These are phyloP conservation scores for Petunia secreta DNA, from an alignment of 257 asterid genomes.

Conservation along the genomic window DNA sequence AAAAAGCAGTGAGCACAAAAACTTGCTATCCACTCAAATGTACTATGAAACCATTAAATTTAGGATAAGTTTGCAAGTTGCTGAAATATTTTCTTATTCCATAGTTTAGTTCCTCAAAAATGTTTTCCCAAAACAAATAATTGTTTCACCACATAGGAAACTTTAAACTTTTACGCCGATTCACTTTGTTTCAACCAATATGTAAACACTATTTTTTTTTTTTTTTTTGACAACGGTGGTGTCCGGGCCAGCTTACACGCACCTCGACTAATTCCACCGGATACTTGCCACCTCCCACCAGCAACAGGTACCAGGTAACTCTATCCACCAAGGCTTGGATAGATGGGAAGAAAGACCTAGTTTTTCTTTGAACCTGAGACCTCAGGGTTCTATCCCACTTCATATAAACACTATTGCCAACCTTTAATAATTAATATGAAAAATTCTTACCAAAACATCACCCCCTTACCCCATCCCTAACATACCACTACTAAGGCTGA, in stretches of 20 bases:
- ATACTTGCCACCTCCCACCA: no score
- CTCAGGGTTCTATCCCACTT: no score
- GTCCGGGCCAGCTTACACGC: no score
- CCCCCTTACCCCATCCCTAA: background rate
- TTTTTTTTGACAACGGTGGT: no score
- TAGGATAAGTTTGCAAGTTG: background rate
- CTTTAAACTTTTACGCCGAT: background rate
- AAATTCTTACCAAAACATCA: background rate
- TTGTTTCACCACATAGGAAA: conserved; percentile 1
- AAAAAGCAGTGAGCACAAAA: background rate
- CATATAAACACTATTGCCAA: background rate
- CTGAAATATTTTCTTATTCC: background rate
- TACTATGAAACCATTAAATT: background rate
- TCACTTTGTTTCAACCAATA: background rate
- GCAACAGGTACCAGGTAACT: no score
- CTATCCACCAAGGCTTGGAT: no score
- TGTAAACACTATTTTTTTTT: background rate
- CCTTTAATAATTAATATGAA: background rate
- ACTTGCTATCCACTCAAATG: background rate
- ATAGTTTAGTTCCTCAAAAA: background rate
- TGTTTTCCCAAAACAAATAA: background rate
- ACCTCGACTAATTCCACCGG: no score
- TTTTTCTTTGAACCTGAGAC: no score
- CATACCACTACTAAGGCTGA: no score
- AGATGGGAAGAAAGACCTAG: no score